Evolutionary conservation across 106 monocot species (phyloP).

Genomic region (Agapanthus africanus): DNA sequence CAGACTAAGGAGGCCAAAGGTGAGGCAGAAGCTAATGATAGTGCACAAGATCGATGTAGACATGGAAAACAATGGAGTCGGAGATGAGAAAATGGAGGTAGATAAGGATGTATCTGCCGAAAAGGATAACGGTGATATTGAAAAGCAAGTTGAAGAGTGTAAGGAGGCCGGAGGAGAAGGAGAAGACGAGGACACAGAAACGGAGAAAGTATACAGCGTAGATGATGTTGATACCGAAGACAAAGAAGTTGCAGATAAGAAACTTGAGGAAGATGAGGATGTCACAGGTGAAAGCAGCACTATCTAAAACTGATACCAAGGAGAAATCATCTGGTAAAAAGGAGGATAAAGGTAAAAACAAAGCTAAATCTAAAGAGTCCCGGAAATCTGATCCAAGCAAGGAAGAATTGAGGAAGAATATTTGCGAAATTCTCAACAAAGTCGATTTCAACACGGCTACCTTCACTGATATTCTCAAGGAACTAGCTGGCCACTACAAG

Average conservation of each 20-base stretch:
- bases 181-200: not conserved
- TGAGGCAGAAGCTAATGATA: not conserved
- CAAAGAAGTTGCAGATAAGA: no score
- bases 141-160: no score
- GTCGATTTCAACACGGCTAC: slow-evolving; percentile 70
- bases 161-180: no score
- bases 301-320: slow-evolving; percentile 1
- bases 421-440: slow-evolving; percentile 71
- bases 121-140: no score
- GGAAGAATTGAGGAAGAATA: slow-evolving; percentile 54
- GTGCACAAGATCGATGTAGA: no score
- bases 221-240: no score
- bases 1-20: not conserved
- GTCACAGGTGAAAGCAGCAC: not conserved
- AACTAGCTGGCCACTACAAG: slow-evolving; percentile 48
- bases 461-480: slow-evolving; percentile 58
- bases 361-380: slow-evolving; percentile 21
- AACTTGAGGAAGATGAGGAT: no score
- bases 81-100: no score
- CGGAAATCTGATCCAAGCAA: slow-evolving; percentile 50
- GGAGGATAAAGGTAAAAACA: slow-evolving; percentile 26
- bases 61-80: no score
- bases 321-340: slow-evolving; percentile 38
- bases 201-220: not conserved
- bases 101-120: no score